Conservation (phyloP, 768 basidiomycete genomes). For the Serendipita sp. region DNA sequence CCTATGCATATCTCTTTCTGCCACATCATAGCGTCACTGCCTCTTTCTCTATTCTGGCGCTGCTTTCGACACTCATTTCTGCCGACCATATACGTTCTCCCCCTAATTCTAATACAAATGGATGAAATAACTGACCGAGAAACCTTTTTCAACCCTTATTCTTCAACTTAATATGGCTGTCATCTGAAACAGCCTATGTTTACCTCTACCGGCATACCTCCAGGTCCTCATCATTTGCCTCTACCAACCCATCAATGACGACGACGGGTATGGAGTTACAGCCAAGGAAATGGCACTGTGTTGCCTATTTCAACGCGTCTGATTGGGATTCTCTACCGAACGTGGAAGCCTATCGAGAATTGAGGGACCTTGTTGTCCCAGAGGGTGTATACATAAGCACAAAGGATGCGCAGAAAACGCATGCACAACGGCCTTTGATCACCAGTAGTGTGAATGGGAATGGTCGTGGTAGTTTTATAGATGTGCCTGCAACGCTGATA, state of each 20-base stretch:
- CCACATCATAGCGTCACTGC: neutral
- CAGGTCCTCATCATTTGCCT: slow-evolving; percentile 19
- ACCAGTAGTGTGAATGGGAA: no score
- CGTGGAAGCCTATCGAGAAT: slow-evolving; percentile 58
- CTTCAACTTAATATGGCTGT: neutral
- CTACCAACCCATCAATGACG: neutral
- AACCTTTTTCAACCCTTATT: neutral
- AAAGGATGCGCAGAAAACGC: slow-evolving; percentile 25
- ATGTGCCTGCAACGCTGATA: neutral
- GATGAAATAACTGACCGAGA: no score
- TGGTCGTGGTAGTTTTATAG: no score
- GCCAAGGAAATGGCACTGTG: slow-evolving; percentile 62
- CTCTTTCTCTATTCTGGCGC: neutral
- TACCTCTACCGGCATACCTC: slow-evolving; percentile 41
- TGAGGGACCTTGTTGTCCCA: slow-evolving; percentile 50
- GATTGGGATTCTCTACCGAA: slow-evolving; percentile 57
- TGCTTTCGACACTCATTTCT: neutral
- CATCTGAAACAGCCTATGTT: slow-evolving; percentile 34
- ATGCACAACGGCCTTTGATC: neutral
- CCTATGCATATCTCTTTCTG: neutral
- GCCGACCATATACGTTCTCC: no score
- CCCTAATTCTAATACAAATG: no score
- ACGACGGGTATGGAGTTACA: no score
- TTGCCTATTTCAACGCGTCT: slow-evolving; percentile 51
- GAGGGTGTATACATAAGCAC: slow-evolving; percentile 56